These are phyloP conservation scores for Elongisporangium prolatum DNA, from an alignment of 352 stramenopile genomes.

Conservation along the genomic window DNA sequence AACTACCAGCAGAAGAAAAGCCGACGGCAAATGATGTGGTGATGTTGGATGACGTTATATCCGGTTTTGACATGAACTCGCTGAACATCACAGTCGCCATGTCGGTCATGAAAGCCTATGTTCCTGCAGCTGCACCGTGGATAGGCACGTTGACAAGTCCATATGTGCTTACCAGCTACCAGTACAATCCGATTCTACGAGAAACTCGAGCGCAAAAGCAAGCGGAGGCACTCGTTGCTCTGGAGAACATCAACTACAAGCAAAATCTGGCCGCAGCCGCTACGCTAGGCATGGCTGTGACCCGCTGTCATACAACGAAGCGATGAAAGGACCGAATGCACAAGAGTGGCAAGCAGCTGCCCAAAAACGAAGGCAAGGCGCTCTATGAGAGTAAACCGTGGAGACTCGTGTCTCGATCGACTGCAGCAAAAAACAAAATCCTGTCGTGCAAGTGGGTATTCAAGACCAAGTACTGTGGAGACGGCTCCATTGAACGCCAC, in stretches of 20 bases:
- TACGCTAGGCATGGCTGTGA: background rate
- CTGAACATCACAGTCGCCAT: no score
- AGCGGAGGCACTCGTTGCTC: slow-evolving; percentile 1
- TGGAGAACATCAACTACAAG: slow-evolving; percentile 12
- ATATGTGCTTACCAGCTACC: background rate
- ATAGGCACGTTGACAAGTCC: no score
- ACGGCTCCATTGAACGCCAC: slow-evolving; percentile 5
- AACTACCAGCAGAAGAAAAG: slow-evolving; percentile 3
- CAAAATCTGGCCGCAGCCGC: background rate
- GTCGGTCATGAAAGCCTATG: no score
- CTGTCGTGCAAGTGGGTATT: slow-evolving; percentile 13
- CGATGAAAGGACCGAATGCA: no score
- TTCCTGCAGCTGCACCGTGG: no score
- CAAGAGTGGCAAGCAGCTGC: no score
- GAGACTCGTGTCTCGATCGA: slow-evolving; percentile 4
- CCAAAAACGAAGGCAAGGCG: no score
- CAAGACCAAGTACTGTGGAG: slow-evolving; percentile 8
- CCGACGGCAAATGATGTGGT: background rate
- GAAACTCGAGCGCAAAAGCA: no score
- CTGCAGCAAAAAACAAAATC: background rate
- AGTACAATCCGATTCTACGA: no score
- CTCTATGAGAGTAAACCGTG: slow-evolving; percentile 4
- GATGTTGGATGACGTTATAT: no score
- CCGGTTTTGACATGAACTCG: no score
- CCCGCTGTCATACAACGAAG: no score